Percentiles rank a stretch among this genome's conserved stretches.
Conservation (phyloP, 225 moss, liverwort and hornwort species). For the Straminergon stramineum region DNA sequence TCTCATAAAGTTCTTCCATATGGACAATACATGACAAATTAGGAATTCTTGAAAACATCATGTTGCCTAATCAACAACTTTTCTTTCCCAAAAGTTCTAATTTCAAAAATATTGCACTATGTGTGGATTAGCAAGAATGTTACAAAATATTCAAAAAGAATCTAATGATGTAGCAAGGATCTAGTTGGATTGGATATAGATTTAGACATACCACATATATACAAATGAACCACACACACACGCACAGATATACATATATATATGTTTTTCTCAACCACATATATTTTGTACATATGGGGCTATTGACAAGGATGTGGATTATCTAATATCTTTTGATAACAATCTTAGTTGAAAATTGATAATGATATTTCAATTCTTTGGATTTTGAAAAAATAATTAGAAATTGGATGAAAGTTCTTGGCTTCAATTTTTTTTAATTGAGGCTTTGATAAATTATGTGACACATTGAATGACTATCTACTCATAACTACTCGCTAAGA, state of each 20-base stretch:
- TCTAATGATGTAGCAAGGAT: rapidly evolving
- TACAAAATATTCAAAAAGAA: neutral
- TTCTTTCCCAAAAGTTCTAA: neutral
- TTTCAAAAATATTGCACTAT: rapidly evolving
- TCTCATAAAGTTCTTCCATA: rapidly evolving
- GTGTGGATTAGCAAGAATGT: rapidly evolving
- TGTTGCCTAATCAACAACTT: neutral
- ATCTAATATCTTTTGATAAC: neutral
- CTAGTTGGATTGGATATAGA: too few relatives aligned
- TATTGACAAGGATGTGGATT: neutral
- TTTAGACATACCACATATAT: neutral
- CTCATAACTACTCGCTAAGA: neutral
- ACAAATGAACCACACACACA: too few relatives aligned
- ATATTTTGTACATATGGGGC: too few relatives aligned
- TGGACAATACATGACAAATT: rapidly evolving
- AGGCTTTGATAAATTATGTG: neutral
- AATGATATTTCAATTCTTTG: rapidly evolving
- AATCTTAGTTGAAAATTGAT: neutral
- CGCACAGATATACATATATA: neutral
- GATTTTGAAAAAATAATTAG: neutral
- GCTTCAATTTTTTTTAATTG: neutral
- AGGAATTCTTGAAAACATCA: rapidly evolving
- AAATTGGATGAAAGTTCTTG: rapidly evolving
- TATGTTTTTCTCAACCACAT: too few relatives aligned
- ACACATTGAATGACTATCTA: neutral